Percentiles rank a stretch among this genome's conserved stretches.
phyloP scores from a whole-genome alignment of 78 protist species.

The Dictyostelium intermedium region DNA sequence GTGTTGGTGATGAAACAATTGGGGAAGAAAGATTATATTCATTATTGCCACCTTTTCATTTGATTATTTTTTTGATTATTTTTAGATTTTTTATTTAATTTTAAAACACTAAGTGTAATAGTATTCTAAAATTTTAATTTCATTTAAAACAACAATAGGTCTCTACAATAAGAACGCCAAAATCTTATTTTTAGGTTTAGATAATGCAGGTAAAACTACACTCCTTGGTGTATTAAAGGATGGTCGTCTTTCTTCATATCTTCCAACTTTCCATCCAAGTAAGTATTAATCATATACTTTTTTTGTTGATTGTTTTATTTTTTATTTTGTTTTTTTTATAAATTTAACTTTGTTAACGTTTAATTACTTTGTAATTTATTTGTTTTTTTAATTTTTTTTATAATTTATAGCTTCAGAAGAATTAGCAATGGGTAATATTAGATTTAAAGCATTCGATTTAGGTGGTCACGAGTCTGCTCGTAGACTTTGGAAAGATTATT shows the following conservation, averaged over 20 bases:
- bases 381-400: no score
- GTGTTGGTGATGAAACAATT: neutral
- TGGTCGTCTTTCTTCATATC: conserved; percentile 87
- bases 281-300: neutral
- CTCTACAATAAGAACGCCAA: conserved; percentile 95
- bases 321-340: neutral
- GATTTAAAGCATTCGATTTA: conserved; percentile 95
- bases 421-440: conserved; percentile 93
- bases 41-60: neutral
- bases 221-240: conserved; percentile 97
- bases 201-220: conserved; percentile 99
- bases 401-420: conserved; percentile 94
- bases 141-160: conserved; percentile 74
- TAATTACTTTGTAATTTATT: no score
- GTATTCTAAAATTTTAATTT: neutral
- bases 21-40: neutral
- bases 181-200: conserved; percentile 99
- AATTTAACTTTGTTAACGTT: no score
- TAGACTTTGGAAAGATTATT: conserved; percentile 96
- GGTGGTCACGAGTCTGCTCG: conserved; percentile 99
- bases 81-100: neutral
- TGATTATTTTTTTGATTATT: neutral
- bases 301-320: neutral
- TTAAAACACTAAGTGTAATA: neutral
- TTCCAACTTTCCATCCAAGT: conserved; percentile 97